Evolutionary conservation across 176 grass and related monocot genomes (phyloP).

Genomic region (Thalia dealbata): DNA sequence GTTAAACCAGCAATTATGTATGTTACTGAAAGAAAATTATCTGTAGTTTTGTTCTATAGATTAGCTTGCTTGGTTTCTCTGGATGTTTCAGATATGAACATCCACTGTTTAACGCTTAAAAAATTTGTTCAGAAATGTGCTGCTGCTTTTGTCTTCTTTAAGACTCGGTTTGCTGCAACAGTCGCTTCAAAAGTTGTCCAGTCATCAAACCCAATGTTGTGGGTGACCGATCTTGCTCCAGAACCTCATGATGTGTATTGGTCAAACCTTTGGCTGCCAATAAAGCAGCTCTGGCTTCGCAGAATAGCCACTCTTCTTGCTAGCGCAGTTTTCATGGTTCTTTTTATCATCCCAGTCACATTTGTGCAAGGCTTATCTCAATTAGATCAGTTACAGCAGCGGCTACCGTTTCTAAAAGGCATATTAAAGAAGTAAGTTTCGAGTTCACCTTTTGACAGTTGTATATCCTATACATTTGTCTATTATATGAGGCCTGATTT

Average conservation of each 20-base stretch:
- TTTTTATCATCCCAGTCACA: slow-evolving; percentile 72
- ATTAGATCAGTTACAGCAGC: slow-evolving; percentile 61
- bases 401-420: slow-evolving; percentile 60
- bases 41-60: no score
- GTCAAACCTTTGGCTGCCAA: slow-evolving; percentile 97
- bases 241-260: slow-evolving; percentile 78
- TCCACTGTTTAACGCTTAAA: neutral
- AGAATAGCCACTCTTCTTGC: slow-evolving; percentile 56
- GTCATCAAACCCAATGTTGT: slow-evolving; percentile 86
- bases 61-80: no score
- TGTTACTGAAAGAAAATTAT: no score
- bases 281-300: slow-evolving; percentile 70
- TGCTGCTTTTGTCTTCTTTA: slow-evolving; percentile 91
- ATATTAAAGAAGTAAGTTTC: slow-evolving; percentile 62
- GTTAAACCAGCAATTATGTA: no score
- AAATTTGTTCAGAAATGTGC: slow-evolving; percentile 49
- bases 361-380: slow-evolving; percentile 94
- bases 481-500: neutral
- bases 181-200: slow-evolving; percentile 69
- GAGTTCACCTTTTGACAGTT: neutral
- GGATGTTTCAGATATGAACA: no score
- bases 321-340: slow-evolving; percentile 65
- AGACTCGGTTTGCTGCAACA: slow-evolving; percentile 74
- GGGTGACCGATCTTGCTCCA: slow-evolving; percentile 68
- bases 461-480: neutral